These are phyloP conservation scores for Leccinellum rugosiceps DNA, from an alignment of 768 basidiomycete species.

Conservation along the genomic window DNA sequence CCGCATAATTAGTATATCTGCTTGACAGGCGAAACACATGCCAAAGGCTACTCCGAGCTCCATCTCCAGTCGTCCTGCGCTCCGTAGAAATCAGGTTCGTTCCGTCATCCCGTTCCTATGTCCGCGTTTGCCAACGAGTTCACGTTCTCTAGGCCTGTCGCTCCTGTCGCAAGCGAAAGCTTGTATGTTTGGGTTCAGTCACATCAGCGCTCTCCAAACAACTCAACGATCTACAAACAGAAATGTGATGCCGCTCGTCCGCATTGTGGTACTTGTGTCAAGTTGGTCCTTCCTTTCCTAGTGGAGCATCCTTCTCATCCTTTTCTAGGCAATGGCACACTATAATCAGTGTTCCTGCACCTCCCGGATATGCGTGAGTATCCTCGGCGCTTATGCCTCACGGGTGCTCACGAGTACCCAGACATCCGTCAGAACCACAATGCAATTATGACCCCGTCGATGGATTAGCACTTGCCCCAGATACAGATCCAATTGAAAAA, in stretches of 20 bases:
- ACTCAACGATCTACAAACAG: constrained; percentile 35
- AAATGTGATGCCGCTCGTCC: constrained; percentile 89
- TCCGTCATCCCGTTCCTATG: not conserved
- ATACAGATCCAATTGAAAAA: constrained; percentile 76
- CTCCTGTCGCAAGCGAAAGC: constrained; percentile 79
- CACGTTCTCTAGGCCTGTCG: constrained; percentile 58
- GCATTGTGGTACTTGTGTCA: constrained; percentile 81
- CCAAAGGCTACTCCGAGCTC: constrained; percentile 53
- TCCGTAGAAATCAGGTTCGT: constrained; percentile 74
- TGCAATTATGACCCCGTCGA: constrained; percentile 87
- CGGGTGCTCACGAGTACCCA: constrained; percentile 28
- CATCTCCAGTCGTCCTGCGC: constrained; percentile 52
- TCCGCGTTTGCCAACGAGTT: constrained; percentile 7
- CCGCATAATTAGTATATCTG: not conserved
- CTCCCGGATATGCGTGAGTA: constrained; percentile 77
- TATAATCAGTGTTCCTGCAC: constrained; percentile 78
- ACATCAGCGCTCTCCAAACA: not conserved
- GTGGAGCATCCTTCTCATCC: constrained; percentile 5
- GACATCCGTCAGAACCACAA: constrained; percentile 82
- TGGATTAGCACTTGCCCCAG: constrained; percentile 71
- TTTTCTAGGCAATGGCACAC: constrained; percentile 71
- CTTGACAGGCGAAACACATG: constrained; percentile 40
- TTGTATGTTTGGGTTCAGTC: constrained; percentile 46
- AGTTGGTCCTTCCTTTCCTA: constrained; percentile 45
- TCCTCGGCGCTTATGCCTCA: not conserved